A percentile compares a stretch with the other conserved stretches of the same genome.
phyloP scores from a whole-genome alignment of 2,329 filamentous ascomycete genomes.

The Didymella exigua region DNA sequence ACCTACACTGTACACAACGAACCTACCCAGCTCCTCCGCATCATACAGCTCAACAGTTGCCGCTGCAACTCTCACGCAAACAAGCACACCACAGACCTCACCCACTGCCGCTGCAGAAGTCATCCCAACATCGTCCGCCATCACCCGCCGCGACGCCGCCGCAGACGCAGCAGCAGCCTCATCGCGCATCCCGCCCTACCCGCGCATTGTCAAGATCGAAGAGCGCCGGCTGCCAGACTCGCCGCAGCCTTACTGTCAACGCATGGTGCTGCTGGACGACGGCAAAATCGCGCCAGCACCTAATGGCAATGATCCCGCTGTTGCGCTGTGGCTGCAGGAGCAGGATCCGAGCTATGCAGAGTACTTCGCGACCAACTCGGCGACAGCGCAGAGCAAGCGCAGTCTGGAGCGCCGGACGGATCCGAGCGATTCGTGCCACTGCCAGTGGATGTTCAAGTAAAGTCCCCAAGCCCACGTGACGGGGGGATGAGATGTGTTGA shows the following conservation, averaged over 20 bases:
- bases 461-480: neutral
- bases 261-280: constrained; percentile 65
- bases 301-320: constrained; percentile 42
- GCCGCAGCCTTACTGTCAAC: constrained; percentile 65
- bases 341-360: constrained; percentile 45
- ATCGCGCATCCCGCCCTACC: constrained; percentile 50
- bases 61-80: constrained; percentile 16
- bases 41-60: constrained; percentile 18
- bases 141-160: constrained; percentile 20
- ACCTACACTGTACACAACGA: constrained; percentile 30
- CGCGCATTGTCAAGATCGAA: constrained; percentile 68
- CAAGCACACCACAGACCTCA: constrained; percentile 4
- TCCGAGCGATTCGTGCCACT: constrained; percentile 44
- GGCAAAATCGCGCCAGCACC: constrained; percentile 50
- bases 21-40: constrained; percentile 22
- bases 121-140: constrained; percentile 15
- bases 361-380: constrained; percentile 23
- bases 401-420: constrained; percentile 28
- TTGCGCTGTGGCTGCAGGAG: constrained; percentile 51
- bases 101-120: constrained; percentile 15
- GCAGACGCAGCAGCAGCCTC: constrained; percentile 27
- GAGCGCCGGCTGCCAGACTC: constrained; percentile 62
- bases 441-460: constrained; percentile 49
- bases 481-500: neutral
- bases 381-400: constrained; percentile 21